Evolutionary conservation across 2,329 filamentous ascomycete genomes (phyloP).

Genomic region (Remersonia thermophila): DNA sequence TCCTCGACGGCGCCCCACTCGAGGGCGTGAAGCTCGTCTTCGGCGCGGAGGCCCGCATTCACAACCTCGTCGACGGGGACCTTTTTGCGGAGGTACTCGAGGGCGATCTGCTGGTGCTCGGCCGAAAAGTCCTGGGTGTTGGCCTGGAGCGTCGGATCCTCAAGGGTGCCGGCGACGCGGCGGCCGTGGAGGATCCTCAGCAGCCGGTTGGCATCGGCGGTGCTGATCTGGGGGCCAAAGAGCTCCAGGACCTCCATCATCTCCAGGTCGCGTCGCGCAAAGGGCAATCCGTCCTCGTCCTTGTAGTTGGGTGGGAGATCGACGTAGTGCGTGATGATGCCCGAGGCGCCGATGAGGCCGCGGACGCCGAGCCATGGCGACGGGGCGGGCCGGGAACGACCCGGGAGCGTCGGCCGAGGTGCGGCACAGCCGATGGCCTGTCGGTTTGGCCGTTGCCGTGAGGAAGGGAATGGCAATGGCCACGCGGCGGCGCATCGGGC

Average conservation of each 20-base stretch:
- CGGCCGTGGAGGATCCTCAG: constrained; percentile 49
- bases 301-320: constrained; percentile 45
- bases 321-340: constrained; percentile 40
- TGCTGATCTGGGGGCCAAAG: constrained; percentile 37
- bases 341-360: constrained; percentile 20
- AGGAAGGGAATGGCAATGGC: constrained; percentile 1
- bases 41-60: constrained; percentile 48
- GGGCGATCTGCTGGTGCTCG: constrained; percentile 31
- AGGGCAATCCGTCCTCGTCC: constrained; percentile 42
- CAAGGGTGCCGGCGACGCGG: constrained; percentile 50
- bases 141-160: constrained; percentile 40
- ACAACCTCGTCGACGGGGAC: constrained; percentile 47
- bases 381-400: constrained; percentile 1
- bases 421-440: not conserved
- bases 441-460: not conserved
- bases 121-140: constrained; percentile 35
- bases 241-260: constrained; percentile 33
- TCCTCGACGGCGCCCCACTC: constrained; percentile 24
- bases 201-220: constrained; percentile 37
- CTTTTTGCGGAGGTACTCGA: constrained; percentile 42
- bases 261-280: constrained; percentile 37
- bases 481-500: constrained; percentile 13
- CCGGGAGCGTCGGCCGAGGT: not conserved
- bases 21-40: constrained; percentile 46
- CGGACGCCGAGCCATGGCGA: constrained; percentile 8